Evolutionary conservation across 164 flowering plant genomes (phyloP).

Genomic region (Annona squamosa): DNA sequence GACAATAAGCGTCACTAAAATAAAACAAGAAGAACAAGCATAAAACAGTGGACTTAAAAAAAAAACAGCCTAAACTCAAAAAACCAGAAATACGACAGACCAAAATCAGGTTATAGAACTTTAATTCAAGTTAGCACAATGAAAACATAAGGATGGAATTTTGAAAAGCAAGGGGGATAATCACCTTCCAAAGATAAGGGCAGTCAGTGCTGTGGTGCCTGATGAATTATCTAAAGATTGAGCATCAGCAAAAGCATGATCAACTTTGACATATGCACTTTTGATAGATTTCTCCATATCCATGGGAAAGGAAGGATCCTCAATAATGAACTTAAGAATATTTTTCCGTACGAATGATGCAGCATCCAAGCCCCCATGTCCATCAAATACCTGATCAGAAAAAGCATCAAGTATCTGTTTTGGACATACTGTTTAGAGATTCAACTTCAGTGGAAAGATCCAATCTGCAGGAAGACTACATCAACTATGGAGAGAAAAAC

Average conservation of each 20-base stretch:
- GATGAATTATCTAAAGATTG: slow-evolving; percentile 71
- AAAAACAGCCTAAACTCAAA: not conserved
- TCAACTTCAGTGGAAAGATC: not conserved
- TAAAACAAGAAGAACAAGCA: not conserved
- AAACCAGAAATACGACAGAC: not conserved
- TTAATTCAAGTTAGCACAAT: not conserved
- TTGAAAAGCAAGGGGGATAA: slow-evolving; percentile 6
- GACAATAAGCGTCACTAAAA: not conserved
- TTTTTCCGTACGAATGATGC: slow-evolving; percentile 57
- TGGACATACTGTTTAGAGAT: not conserved
- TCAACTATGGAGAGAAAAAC: not conserved
- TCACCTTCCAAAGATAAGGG: slow-evolving; percentile 71
- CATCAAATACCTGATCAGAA: slow-evolving; percentile 80
- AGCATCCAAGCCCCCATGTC: slow-evolving; percentile 92
- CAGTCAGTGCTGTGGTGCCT: slow-evolving; percentile 91
- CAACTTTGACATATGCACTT: slow-evolving; percentile 71
- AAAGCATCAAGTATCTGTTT: slow-evolving; percentile 1
- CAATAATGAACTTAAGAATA: slow-evolving; percentile 68
- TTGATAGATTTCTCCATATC: slow-evolving; percentile 59
- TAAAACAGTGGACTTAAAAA: not conserved
- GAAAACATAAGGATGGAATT: not conserved
- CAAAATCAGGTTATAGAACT: not conserved
- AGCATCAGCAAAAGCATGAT: slow-evolving; percentile 79
- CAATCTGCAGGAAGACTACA: not conserved
- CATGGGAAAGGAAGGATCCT: slow-evolving; percentile 62